These are phyloP conservation scores for Dothideomycetidae sp. DNA, from an alignment of 2,329 filamentous ascomycete genomes.

Conservation along the genomic window DNA sequence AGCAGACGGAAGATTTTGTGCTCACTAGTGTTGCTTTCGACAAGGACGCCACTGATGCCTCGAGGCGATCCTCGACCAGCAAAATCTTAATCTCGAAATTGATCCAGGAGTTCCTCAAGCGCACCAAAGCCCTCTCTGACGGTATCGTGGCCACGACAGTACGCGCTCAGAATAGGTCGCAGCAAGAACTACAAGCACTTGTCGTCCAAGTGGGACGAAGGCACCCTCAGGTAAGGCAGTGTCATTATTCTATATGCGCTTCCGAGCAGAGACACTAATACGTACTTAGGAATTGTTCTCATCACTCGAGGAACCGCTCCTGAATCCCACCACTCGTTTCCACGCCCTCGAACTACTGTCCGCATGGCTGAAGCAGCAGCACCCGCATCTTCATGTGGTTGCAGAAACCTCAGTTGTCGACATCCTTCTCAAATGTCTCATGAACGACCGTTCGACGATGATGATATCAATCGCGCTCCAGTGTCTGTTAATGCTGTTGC, in stretches of 20 bases:
- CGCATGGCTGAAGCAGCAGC: slow-evolving; percentile 59
- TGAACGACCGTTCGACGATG: slow-evolving; percentile 63
- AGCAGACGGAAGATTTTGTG: slow-evolving; percentile 50
- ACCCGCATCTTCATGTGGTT: slow-evolving; percentile 64
- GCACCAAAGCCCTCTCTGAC: slow-evolving; percentile 26
- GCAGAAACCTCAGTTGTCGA: slow-evolving; percentile 58
- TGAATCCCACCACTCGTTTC: slow-evolving; percentile 49
- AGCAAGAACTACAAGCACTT: slow-evolving; percentile 39
- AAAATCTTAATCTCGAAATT: slow-evolving; percentile 42
- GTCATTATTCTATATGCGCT: not conserved
- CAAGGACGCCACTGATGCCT: slow-evolving; percentile 38
- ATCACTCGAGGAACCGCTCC: slow-evolving; percentile 50
- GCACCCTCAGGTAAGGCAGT: slow-evolving; percentile 45
- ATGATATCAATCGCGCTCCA: slow-evolving; percentile 63
- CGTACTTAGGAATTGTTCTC: slow-evolving; percentile 47
- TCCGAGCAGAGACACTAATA: not conserved
- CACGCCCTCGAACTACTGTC: slow-evolving; percentile 53
- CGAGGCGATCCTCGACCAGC: slow-evolving; percentile 30
- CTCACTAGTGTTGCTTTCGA: slow-evolving; percentile 51
- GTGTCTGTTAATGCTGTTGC: slow-evolving; percentile 65
- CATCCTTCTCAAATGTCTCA: slow-evolving; percentile 57
- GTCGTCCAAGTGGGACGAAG: slow-evolving; percentile 47
- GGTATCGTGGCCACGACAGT: slow-evolving; percentile 15
- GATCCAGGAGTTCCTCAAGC: slow-evolving; percentile 29
- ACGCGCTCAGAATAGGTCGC: slow-evolving; percentile 29